Base-by-base conservation (phyloP, 495 filamentous ascomycete species). In the Lentithecium fluviatile region DNA sequence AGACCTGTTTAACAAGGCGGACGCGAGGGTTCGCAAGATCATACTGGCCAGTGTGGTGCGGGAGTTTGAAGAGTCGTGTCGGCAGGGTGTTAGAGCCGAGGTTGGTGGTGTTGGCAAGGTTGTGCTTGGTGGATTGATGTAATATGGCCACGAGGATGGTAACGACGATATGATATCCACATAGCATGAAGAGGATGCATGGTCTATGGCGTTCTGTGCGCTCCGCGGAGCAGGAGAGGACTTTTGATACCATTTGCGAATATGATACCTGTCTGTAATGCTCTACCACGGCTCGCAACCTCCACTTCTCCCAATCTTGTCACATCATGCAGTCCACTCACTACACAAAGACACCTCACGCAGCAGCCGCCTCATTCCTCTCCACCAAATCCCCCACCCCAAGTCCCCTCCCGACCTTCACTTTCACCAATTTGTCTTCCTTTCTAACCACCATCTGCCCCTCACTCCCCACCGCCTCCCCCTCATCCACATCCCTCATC, bases 31-130 rank as follows among this genome's bases (percentile, higher is more conserved):
- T 5, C 78, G 90, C 52, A 97, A 95, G 73, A 83, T 95, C 42
- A 86, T 99, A 56, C 81, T 99, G 1, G 82, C 85, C 46, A 87
- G 86, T 2, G 84, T 94, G 6, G 83, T 96, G 24, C 87, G 89
- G 64, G 95, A 99, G 70, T 97, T 97, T 74, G 95, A 97, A 74
- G 94, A 97, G 26, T 80, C 80, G 12, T 91, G 87, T 65, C 78
- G 93, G 60, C 77, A 73, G 40, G 85, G 85, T 3, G 84, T 87
- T 24, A 94, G 85, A 74, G 81, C 78, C 34, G 94, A 99, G 75
- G 76, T 97, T 25, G 84, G 83, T 15, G 89, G 88, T 23, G 81
- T 97, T 32, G 89, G 89, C 47, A 91, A 85, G 73, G 88, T 97
- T 40, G 90, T 97, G 0, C 75, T 99, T 10, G 93, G 91, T 1